phyloP scores from a whole-genome alignment of 2,329 filamentous ascomycete genomes.

The Fusarium burgessii region DNA sequence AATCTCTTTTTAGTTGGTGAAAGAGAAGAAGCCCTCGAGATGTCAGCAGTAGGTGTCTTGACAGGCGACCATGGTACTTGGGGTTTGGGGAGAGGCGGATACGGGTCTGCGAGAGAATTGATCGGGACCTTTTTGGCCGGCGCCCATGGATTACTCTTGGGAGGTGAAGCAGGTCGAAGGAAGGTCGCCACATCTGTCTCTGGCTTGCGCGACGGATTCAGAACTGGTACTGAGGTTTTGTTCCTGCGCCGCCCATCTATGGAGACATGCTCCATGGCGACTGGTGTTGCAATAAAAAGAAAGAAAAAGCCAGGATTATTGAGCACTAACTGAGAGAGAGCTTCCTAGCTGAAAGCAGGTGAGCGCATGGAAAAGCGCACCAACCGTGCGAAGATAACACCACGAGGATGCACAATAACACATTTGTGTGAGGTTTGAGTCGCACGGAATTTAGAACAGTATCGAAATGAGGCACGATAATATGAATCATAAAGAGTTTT shows the following conservation, averaged over 20 bases:
- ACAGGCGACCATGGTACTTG: slow-evolving; percentile 4
- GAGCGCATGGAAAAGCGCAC: slow-evolving; percentile 26
- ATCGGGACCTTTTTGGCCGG: slow-evolving; percentile 3
- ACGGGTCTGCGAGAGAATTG: slow-evolving; percentile 22
- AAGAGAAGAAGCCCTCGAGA: slow-evolving; percentile 30
- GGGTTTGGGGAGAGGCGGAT: slow-evolving; percentile 40
- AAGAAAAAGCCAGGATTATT: slow-evolving; percentile 1
- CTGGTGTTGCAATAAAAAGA: not conserved
- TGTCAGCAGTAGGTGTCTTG: slow-evolving; percentile 13
- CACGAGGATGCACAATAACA: slow-evolving; percentile 31
- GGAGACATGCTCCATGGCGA: slow-evolving; percentile 42
- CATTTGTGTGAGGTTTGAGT: slow-evolving; percentile 28
- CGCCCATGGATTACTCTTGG: slow-evolving; percentile 51
- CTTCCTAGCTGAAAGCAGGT: slow-evolving; percentile 20
- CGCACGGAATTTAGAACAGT: slow-evolving; percentile 31
- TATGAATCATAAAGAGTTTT: slow-evolving; percentile 32
- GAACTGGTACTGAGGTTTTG: slow-evolving; percentile 19
- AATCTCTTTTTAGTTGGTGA: slow-evolving; percentile 18
- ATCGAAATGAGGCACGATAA: not conserved
- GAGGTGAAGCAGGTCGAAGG: slow-evolving; percentile 51
- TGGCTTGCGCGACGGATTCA: slow-evolving; percentile 22
- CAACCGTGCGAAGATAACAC: slow-evolving; percentile 22
- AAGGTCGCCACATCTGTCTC: slow-evolving; percentile 21
- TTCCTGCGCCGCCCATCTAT: slow-evolving; percentile 46
- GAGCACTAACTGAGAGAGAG: not conserved